phyloP scores from a whole-genome alignment of 2,329 filamentous ascomycete genomes.

The Exserohilum turcica region DNA sequence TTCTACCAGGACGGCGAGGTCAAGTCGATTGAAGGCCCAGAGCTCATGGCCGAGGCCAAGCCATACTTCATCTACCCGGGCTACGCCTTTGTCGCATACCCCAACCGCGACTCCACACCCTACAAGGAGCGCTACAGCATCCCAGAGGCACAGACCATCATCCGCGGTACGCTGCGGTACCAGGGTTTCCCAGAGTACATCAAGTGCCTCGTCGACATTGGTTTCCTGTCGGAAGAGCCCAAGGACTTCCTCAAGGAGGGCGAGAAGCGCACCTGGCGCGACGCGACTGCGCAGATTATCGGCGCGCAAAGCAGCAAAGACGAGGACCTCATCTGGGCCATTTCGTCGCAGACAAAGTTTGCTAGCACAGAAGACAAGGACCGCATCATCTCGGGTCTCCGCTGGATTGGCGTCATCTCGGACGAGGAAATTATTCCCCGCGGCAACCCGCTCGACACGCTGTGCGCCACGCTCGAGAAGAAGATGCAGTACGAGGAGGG shows the following conservation, averaged over 20 bases:
- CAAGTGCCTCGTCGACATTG: conserved; percentile 83
- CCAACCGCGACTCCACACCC: conserved; percentile 85
- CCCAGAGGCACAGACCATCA: conserved; percentile 85
- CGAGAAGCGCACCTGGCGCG: conserved; percentile 75
- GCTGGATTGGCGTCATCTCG: conserved; percentile 75
- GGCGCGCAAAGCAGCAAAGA: conserved; percentile 69
- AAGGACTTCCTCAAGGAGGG: conserved; percentile 65
- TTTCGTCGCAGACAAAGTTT: conserved; percentile 78
- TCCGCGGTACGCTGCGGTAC: conserved; percentile 85
- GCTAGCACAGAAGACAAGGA: conserved; percentile 68
- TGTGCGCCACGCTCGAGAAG: conserved; percentile 84
- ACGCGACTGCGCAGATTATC: conserved; percentile 79
- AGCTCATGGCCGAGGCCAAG: conserved; percentile 86
- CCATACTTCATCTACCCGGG: conserved; percentile 90
- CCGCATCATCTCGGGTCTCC: conserved; percentile 71
- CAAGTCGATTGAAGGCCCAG: conserved; percentile 60
- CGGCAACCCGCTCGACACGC: conserved; percentile 85
- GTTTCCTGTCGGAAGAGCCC: conserved; percentile 78
- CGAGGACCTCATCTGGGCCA: conserved; percentile 72
- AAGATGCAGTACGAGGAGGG: conserved; percentile 87
- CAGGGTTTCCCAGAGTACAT: conserved; percentile 90
- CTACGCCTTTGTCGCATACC: conserved; percentile 88
- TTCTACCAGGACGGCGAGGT: conserved; percentile 81
- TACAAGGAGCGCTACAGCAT: conserved; percentile 92
- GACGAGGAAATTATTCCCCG: conserved; percentile 70